Evolutionary conservation across 371 early-diverging fungal species (phyloP).

Genomic region (Blastocladiella emersonii): DNA sequence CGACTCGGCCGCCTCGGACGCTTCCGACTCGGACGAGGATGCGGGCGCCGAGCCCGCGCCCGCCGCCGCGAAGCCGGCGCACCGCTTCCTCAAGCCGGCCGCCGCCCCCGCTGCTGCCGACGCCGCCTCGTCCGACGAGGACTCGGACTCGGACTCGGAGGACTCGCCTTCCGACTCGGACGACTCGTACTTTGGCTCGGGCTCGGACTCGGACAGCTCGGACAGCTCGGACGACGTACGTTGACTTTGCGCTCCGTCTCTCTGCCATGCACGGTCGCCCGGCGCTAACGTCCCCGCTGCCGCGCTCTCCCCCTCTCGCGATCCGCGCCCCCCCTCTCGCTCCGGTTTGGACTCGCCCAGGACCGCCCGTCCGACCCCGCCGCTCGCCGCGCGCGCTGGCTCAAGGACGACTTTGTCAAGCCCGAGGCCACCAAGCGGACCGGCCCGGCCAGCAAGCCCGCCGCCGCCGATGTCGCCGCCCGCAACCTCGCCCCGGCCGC

Average conservation of each 20-base stretch:
- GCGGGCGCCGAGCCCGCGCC: constrained; percentile 23
- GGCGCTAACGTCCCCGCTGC: too few relatives aligned
- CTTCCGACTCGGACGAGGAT: constrained; percentile 35
- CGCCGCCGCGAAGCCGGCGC: constrained; percentile 29
- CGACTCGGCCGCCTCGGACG: constrained; percentile 42
- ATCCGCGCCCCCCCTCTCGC: too few relatives aligned
- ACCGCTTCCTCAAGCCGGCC: constrained; percentile 1
- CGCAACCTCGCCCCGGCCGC: too few relatives aligned
- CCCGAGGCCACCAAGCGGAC: constrained; percentile 11
- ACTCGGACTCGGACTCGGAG: constrained; percentile 2
- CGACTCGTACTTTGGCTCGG: constrained; percentile 12
- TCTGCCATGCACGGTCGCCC: too few relatives aligned
- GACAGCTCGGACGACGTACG: background rate
- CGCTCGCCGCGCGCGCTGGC: background rate
- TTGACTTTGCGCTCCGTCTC: background rate
- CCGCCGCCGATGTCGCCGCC: too few relatives aligned
- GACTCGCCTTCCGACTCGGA: constrained; percentile 25
- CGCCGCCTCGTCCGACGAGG: constrained; percentile 15
- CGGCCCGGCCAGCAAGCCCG: background rate
- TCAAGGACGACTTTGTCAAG: constrained; percentile 4
- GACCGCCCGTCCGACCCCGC: background rate
- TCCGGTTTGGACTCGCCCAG: too few relatives aligned
- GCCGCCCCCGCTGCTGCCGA: background rate
- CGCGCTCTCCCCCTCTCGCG: too few relatives aligned
- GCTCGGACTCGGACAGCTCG: constrained; percentile 9